Base-by-base conservation (phyloP, 169 alveolate genomes). In the Neospora caninum region DNA sequence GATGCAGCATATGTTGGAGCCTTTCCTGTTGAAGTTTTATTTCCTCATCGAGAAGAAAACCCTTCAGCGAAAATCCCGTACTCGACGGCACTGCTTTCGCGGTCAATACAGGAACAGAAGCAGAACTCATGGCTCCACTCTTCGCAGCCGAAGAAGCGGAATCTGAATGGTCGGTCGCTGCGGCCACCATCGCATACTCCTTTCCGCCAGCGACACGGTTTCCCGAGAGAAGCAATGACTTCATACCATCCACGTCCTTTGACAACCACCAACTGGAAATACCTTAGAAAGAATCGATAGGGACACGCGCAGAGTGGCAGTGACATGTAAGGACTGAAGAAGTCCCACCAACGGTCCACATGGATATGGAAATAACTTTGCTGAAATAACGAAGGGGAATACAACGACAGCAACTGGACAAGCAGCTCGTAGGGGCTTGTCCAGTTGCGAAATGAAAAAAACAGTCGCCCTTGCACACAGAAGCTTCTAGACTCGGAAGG, bases 21-120 rank as follows among this genome's bases (percentile, higher is more conserved):
- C 89, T 22, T 49, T 82, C 54, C 64, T 43, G 89, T 67, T 82
- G 89, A 29, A 82, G 39, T 67, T 36, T 82, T 41, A 82, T 82
- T 34, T 82, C 89, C 41, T 82, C 69, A 67, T 82, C 89, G 54
- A 82, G 64, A 22, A 82, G 64, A 42, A 82, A 82, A 31, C 89
- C 25, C 41, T 82, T 39, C 53, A 82, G 67, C 34, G 89, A 38
- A 20, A 82, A 43, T 20, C 54, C 69, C 27, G 89, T n/a, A n/a
- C 86, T 38, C 49, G 7, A 43, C 1, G 86, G 86, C 18, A 78
- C 7, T n/a, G 45, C 43, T 16, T n/a, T 38, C 13, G 45, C 1
- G n/a, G 39, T 25, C 31, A 22, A 27, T 1, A 29, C 73, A 4
- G 73, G 73, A 64, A 64, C 34, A 13, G 73, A 64, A 16, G n/a